Conservation (phyloP, 345 rosid species). For the Lumnitzera littorea region DNA sequence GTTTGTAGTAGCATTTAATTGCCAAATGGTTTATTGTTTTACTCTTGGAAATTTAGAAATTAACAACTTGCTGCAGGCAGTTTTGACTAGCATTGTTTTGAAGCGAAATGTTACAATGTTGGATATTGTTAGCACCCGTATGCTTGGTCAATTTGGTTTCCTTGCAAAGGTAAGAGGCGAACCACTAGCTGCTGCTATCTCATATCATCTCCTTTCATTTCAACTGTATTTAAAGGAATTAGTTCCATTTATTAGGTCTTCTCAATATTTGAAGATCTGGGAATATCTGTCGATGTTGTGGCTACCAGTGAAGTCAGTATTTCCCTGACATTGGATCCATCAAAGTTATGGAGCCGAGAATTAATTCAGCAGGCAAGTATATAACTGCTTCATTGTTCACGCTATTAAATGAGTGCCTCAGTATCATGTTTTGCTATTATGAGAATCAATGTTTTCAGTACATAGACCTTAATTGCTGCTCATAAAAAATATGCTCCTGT, state of each 20-base stretch:
- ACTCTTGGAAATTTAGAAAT: neutral
- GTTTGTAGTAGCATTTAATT: conserved; percentile 29
- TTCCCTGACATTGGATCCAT: conserved; percentile 93
- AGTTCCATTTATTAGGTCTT: conserved; percentile 49
- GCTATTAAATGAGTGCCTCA: neutral
- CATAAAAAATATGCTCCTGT: too few species aligned
- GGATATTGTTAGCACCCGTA: conserved; percentile 96
- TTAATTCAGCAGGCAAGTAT: conserved; percentile 95
- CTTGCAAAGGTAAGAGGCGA: conserved; percentile 68
- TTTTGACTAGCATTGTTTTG: conserved; percentile 91
- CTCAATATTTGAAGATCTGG: conserved; percentile 92
- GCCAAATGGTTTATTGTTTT: neutral
- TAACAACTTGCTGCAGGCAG: conserved; percentile 50
- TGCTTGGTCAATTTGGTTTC: conserved; percentile 98
- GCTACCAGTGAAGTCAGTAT: conserved; percentile 99
- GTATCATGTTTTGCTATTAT: neutral
- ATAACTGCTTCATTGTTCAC: conserved; percentile 7
- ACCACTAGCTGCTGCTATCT: conserved; percentile 5
- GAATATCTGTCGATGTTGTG: conserved; percentile 96
- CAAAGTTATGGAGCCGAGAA: conserved; percentile 96
- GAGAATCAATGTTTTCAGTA: neutral
- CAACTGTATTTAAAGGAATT: neutral
- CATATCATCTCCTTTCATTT: neutral
- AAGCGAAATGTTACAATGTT: conserved; percentile 96
- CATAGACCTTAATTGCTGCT: neutral